Base-by-base conservation (phyloP, 352 stramenopile genomes). In the Globisporangium acanthophoron region DNA sequence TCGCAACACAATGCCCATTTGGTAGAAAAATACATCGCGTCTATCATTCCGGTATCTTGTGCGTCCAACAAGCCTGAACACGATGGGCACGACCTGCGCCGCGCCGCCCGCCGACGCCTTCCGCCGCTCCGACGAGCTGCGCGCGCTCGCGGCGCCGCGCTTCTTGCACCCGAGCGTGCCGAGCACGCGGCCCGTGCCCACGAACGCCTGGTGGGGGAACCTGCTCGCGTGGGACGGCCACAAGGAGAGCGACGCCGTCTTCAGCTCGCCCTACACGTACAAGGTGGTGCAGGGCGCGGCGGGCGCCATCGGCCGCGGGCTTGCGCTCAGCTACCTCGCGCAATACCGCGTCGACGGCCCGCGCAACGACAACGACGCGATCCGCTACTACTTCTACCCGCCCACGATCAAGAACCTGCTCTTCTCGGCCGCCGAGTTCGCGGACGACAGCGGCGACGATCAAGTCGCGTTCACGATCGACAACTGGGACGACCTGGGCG, bases 191-290 rank as follows among this genome's bases (percentile, higher is more conserved):
- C 73, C 80, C 15, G 66, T 94, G 52, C 81, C 85, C 13, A 94
- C 85, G 15, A 94, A 94, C 61, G 75, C 80, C 12, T 94, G 85
- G 85, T 94, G 85, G 85, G 85, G 85, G 53, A 94, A 94, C 56
- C 67, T 94, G 47, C 60, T 94, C 20, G 80, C 81, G 9, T 89
- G 68, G 67, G 62, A 86, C 55, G 65, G 64, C 20, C 24, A 47
- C 37, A 71, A 65, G 29, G 80, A 90, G 43, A 89, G 80, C 35
- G 85, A 92, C 54, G 76, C 85, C 46, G 65, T 91, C 49, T 92
- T 91, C 54, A 66, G 76, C 2, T 78, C 77, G 7, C 78, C 85
- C 39, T 92, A 91, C 69, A 81, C 80, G 46, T 78, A 89, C 65
- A 76, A 79, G 46, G 54, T 89, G 16, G 66, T 78, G 44, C 61